Evolutionary conservation across 2,329 filamentous ascomycete genomes (phyloP).

Genomic region (Cylindrodendrum hubeiense): DNA sequence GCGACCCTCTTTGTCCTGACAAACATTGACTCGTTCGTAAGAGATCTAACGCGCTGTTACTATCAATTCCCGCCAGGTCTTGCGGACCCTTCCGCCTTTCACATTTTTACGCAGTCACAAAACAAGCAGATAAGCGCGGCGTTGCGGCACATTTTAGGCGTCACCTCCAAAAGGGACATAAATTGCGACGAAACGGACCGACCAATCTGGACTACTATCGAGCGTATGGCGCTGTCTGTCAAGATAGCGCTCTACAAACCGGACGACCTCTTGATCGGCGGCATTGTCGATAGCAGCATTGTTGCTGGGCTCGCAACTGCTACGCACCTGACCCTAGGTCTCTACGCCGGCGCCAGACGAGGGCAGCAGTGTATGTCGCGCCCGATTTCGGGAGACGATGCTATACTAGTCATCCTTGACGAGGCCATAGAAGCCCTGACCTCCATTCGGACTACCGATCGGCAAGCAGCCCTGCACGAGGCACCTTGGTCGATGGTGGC

Average conservation of each 20-base stretch:
- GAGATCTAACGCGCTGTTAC: conserved; percentile 50
- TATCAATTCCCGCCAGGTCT: conserved; percentile 49
- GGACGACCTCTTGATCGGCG: conserved; percentile 49
- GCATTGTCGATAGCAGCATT: conserved; percentile 49
- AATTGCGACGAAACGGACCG: conserved; percentile 22
- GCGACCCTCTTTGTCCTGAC: conserved; percentile 44
- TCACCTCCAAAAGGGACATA: conserved; percentile 24
- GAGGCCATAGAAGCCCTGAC: conserved; percentile 40
- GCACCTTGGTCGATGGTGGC: conserved; percentile 47
- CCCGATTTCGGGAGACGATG: conserved; percentile 42
- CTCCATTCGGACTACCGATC: conserved; percentile 21
- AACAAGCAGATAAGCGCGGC: conserved; percentile 45
- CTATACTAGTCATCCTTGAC: conserved; percentile 44
- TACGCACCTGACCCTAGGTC: conserved; percentile 45
- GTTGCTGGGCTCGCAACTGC: conserved; percentile 48
- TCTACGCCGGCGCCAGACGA: conserved; percentile 43
- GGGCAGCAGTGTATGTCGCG: conserved; percentile 41
- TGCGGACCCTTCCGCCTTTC: conserved; percentile 48
- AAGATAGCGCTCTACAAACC: conserved; percentile 48
- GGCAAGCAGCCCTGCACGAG: conserved; percentile 36
- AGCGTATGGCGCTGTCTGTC: conserved; percentile 42
- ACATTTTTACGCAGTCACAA: conserved; percentile 49
- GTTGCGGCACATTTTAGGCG: conserved; percentile 36
- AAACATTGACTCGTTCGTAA: conserved; percentile 44
- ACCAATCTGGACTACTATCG: conserved; percentile 44